Base-by-base conservation (phyloP, 208 protist species). In the Angomonas deanei region DNA sequence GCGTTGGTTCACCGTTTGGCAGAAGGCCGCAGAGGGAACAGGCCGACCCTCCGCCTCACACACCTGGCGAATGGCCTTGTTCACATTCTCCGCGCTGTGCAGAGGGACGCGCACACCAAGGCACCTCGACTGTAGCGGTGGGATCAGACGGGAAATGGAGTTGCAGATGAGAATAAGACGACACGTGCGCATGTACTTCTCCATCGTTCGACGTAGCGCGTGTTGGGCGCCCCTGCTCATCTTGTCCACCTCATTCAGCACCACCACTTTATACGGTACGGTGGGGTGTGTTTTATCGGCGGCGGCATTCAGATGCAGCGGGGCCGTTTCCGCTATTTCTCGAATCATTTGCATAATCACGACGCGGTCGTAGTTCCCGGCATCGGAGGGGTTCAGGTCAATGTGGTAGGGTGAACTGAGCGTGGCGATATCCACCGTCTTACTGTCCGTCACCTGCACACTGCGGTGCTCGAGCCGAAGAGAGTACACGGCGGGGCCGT, bases 141-240 rank as follows among this genome's bases (percentile, higher is more conserved):
- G 84, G 39, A 99, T 98, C 10, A 99, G 83, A 23, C 89, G 96
- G 19, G 82, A 93, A 11, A 93, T 96, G 23, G 84, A 92, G 58
- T 91, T 98, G 74, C 94, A 98, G 50, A 91, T 81, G 8, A 99
- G 80, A 11, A 99, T 91, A 5, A 99, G 69, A 1, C 99, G 86
- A 74, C 98, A 99, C 0, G 88, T 98, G 17, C 74, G 68, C 56
- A 97, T 92, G 88, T 99, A 99, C 72, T 99, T 99, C 70, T 99
- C 99, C 99, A 99, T 99, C 15, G 98, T 99, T 27, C 99, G 96
- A 26, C 99, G 91, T 23, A 99, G 88, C 13, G 98, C 99, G 52
- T 99, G 97, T 79, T 99, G 99, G 2, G 98, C 98, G 24, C 97
- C 87, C 32, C 86, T 88, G 55, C 83, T 96, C 72, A 99, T 86